Base-by-base conservation (phyloP, 495 filamentous ascomycete species). In the Darksidea phi region DNA sequence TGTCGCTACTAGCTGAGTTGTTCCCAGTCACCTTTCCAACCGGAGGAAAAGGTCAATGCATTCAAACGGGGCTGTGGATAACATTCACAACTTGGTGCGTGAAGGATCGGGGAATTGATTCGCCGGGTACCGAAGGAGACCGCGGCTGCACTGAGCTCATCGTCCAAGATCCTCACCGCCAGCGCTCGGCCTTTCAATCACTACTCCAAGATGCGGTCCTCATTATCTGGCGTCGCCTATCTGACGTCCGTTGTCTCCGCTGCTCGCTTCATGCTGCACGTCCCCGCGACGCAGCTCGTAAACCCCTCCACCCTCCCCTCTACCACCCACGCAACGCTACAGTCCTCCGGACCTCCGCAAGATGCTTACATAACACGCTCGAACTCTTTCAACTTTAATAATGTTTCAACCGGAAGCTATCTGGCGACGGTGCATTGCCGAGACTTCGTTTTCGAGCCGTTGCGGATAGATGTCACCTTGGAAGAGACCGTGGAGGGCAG, bases 401-500 rank as follows among this genome's bases (percentile, higher is more conserved):
- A 91, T 67, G 74, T 91, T 32, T 75, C 74, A 4, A 54, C 77
- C 5, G 88, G 86, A 1, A 87, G 82, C 38, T 98, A 96, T 70
- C 79, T 96, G 2, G 82, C 89, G 18, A 88, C 93, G 66, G 78
- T 96, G n/a, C 79, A 87, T 70, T 85, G 84, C 66, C 70, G 77
- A 1, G 89, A 88, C 37, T 84, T 86, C 70, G 80, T 80, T 48
- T 96, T 97, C 67, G 79, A 82, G 61, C 85, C 89, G 2, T 75
- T 92, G 64, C 78, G 90, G 5, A 78, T 96, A 5, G 91, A 97
- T 71, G 81, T 96, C 32, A 64, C 13, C 26, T 20, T 51, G 1
- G 62, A 61, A 43, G 63, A 49, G 21, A 55, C 48, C 15, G 61
- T 53, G 38, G 53, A 70, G n/a, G 66, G 75, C 17, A 74, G 74